phyloP scores from a whole-genome alignment of 805 yeast species.

The Dipodascopsis uninucleata region DNA sequence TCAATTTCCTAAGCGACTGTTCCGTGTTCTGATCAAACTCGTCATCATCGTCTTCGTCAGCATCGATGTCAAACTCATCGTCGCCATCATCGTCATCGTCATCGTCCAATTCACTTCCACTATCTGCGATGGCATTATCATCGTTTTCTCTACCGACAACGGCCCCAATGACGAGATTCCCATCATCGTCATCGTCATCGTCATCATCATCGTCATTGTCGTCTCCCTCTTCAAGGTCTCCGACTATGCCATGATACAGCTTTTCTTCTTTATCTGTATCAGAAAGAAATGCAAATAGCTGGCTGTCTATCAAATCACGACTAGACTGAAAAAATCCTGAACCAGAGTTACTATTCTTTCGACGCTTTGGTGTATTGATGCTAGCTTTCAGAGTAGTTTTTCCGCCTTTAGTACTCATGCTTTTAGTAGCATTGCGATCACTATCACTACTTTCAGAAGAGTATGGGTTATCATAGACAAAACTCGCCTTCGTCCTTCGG shows the following conservation, averaged over 20 bases:
- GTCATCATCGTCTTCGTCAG: conserved; percentile 41
- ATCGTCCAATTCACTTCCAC: conserved; percentile 37
- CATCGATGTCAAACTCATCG: conserved; percentile 41
- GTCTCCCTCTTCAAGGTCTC: conserved; percentile 28
- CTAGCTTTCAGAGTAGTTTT: no score
- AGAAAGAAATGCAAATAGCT: conserved; percentile 21
- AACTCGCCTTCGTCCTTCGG: conserved; percentile 7
- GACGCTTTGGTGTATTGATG: conserved; percentile 10
- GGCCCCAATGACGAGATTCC: not conserved
- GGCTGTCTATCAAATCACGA: conserved; percentile 12
- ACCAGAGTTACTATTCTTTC: conserved; percentile 7
- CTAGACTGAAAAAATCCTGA: conserved; percentile 4
- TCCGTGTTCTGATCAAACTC: conserved; percentile 54
- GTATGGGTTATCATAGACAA: conserved; percentile 23
- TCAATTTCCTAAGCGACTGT: conserved; percentile 27
- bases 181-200: conserved; percentile 16
- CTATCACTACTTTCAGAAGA: conserved; percentile 15
- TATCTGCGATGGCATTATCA: conserved; percentile 38
- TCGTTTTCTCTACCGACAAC: conserved; percentile 32
- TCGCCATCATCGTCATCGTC: conserved; percentile 43
- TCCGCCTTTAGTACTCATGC: not conserved
- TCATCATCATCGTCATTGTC: conserved; percentile 14
- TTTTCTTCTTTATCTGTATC: conserved; percentile 18
- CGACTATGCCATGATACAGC: conserved; percentile 4
- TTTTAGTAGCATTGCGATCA: not conserved